phyloP scores from a whole-genome alignment of 768 basidiomycete genomes.

The Mycena crocata region DNA sequence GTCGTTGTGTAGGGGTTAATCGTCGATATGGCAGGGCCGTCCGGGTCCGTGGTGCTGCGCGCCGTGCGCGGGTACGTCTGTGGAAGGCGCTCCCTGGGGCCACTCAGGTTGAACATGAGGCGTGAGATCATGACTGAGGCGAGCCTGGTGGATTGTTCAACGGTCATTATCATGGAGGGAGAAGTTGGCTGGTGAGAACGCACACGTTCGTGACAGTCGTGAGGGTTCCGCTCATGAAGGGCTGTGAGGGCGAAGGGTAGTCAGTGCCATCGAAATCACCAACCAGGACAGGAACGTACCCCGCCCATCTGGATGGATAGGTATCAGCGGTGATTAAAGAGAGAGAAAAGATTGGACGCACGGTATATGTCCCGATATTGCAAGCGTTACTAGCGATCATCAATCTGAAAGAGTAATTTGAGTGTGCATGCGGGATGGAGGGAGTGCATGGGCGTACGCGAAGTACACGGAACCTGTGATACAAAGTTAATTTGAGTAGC shows the following conservation, averaged over 20 bases:
- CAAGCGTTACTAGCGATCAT: slow-evolving; percentile 50
- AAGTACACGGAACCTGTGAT: slow-evolving; percentile 53
- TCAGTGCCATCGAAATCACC: background rate
- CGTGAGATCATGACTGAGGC: slow-evolving; percentile 54
- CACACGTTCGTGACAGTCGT: slow-evolving; percentile 53
- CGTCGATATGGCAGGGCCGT: no score
- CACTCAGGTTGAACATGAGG: slow-evolving; percentile 56
- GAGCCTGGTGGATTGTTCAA: slow-evolving; percentile 37
- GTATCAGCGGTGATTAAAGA: background rate
- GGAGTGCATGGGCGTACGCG: slow-evolving; percentile 37
- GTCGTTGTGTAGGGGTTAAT: no score
- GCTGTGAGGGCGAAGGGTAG: slow-evolving; percentile 33
- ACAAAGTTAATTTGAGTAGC: background rate
- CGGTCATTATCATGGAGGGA: background rate
- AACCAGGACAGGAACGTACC: slow-evolving; percentile 39
- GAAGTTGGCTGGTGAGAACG: slow-evolving; percentile 25
- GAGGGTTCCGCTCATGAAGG: slow-evolving; percentile 44
- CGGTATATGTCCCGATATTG: slow-evolving; percentile 53
- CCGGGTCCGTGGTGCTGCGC: no score
- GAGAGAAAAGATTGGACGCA: slow-evolving; percentile 31
- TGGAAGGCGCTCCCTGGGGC: no score
- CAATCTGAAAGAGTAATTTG: slow-evolving; percentile 38
- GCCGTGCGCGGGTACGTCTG: no score
- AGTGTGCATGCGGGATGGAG: background rate
- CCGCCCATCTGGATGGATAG: slow-evolving; percentile 41